Base-by-base conservation (phyloP, 2,329 filamentous ascomycete genomes). In the Plenodomus biglobosus region DNA sequence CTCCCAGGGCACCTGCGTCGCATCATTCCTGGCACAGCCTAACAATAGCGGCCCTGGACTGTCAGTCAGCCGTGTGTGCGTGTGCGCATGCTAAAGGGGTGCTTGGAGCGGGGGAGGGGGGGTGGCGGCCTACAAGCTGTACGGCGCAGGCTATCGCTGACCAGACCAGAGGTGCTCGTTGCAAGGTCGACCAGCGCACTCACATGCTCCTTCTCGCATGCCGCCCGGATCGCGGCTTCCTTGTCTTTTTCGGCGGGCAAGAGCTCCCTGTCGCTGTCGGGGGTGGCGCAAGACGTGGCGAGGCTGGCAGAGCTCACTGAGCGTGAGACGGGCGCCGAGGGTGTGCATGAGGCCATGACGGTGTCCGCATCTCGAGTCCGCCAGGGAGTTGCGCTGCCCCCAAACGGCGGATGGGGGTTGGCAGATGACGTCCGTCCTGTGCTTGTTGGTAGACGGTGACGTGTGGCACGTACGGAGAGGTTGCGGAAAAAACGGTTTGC, bases 81-180 rank as follows among this genome's bases (percentile, higher is more conserved):
- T 32, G 42, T 11, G 37, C 41, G 19, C 16, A n/a, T n/a, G n/a
- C n/a, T n/a, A n/a, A n/a, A n/a, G n/a, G n/a, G n/a, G n/a, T n/a
- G n/a, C n/a, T n/a, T n/a, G n/a, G n/a, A n/a, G n/a, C n/a, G n/a
- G n/a, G n/a, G n/a, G n/a, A n/a, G n/a, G n/a, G n/a, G n/a, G n/a
- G 21, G 24, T 21, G 22, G 38, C 20, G 41, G 58, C 88, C 73
- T 82, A 95, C 92, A 96, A 59, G 89, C 90, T 70, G 78, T 75
- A 64, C 82, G 81, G 58, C 92, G 86, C 54, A 94, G 71, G 32
- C 68, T 62, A 58, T 80, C 78, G 56, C 73, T 71, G 38, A 80
- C 58, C 30, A 80, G 67, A 44, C 78, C 78, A 40, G 71, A 66
- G 40, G 64, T 46, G 40, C 71, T 71, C n/a, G 73, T 73, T 3